Percentiles rank a stretch among this genome's conserved stretches.
Evolutionary conservation across 768 basidiomycete species (phyloP).

Genomic region (Xerocomus spinulosus): DNA sequence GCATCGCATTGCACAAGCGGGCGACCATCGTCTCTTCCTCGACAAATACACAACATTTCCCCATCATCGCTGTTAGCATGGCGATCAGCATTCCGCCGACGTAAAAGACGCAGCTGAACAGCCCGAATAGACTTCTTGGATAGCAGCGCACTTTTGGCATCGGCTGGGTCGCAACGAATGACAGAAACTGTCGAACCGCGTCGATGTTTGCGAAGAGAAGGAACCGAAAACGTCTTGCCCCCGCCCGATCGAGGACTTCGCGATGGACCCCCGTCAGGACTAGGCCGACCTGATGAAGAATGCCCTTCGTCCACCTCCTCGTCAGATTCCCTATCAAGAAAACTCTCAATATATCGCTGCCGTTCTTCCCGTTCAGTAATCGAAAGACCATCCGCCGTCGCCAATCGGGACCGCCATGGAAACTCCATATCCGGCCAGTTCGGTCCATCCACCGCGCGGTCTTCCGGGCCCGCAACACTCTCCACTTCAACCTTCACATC

Average conservation of each 20-base stretch:
- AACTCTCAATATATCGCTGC: slow-evolving; percentile 62
- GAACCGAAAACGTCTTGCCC: slow-evolving; percentile 59
- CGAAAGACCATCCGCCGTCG: slow-evolving; percentile 48
- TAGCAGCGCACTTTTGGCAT: slow-evolving; percentile 68
- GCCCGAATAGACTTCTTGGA: slow-evolving; percentile 67
- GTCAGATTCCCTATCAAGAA: slow-evolving; percentile 71
- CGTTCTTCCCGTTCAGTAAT: slow-evolving; percentile 57
- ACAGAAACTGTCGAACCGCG: slow-evolving; percentile 23
- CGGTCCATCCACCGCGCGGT: slow-evolving; percentile 44
- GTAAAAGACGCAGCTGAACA: slow-evolving; percentile 45
- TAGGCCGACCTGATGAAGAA: slow-evolving; percentile 9
- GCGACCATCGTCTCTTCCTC: slow-evolving; percentile 64
- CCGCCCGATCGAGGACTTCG: slow-evolving; percentile 34
- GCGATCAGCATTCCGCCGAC: slow-evolving; percentile 36
- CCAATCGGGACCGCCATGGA: slow-evolving; percentile 67
- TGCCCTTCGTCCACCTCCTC: slow-evolving; percentile 35
- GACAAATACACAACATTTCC: slow-evolving; percentile 61
- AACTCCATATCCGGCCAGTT: slow-evolving; percentile 80
- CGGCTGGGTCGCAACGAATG: slow-evolving; percentile 66
- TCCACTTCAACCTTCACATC: slow-evolving; percentile 20
- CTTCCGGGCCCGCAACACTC: slow-evolving; percentile 19
- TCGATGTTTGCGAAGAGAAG: slow-evolving; percentile 35
- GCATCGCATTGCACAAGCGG: slow-evolving; percentile 78
- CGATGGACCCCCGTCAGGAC: slow-evolving; percentile 13
- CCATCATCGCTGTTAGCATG: slow-evolving; percentile 41